Evolutionary conservation across 176 grass and related monocot genomes (phyloP).

Genomic region (Juncus effusus): DNA sequence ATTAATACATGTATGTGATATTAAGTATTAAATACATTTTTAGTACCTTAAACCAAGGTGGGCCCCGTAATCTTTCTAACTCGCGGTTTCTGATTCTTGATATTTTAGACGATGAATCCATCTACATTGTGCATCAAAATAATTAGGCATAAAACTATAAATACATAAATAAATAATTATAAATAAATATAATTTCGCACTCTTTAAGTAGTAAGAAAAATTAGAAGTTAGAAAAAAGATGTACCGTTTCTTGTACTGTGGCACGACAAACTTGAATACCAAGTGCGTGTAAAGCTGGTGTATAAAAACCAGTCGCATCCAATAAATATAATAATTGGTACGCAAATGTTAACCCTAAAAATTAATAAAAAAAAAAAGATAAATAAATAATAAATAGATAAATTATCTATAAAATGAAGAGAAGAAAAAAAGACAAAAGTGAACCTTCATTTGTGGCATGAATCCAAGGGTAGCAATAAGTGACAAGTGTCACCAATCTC

Average conservation of each 20-base stretch:
- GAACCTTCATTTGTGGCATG: slow-evolving; percentile 95
- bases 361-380: slow-evolving; percentile 22
- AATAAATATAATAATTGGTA: slow-evolving; percentile 92
- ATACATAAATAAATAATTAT: too few relatives aligned
- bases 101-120: slow-evolving; percentile 96
- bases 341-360: slow-evolving; percentile 77
- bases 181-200: too few relatives aligned
- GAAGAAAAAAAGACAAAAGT: slow-evolving; percentile 4
- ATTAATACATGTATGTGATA: too few relatives aligned
- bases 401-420: slow-evolving; percentile 7
- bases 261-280: slow-evolving; percentile 94
- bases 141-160: too few relatives aligned
- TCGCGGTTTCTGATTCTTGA: slow-evolving; percentile 96
- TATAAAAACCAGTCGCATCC: slow-evolving; percentile 89
- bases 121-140: slow-evolving; percentile 45
- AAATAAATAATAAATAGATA: slow-evolving; percentile 15
- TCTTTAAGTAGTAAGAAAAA: slow-evolving; percentile 1
- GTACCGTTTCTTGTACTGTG: slow-evolving; percentile 96
- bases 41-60: slow-evolving; percentile 84
- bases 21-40: neutral
- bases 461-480: slow-evolving; percentile 97
- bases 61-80: slow-evolving; percentile 72
- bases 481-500: slow-evolving; percentile 53
- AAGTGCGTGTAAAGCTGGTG: slow-evolving; percentile 68
- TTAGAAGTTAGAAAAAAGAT: slow-evolving; percentile 26